Evolutionary conservation across 2,329 filamentous ascomycete species (phyloP).

Genomic region (Colletotrichum navitas): DNA sequence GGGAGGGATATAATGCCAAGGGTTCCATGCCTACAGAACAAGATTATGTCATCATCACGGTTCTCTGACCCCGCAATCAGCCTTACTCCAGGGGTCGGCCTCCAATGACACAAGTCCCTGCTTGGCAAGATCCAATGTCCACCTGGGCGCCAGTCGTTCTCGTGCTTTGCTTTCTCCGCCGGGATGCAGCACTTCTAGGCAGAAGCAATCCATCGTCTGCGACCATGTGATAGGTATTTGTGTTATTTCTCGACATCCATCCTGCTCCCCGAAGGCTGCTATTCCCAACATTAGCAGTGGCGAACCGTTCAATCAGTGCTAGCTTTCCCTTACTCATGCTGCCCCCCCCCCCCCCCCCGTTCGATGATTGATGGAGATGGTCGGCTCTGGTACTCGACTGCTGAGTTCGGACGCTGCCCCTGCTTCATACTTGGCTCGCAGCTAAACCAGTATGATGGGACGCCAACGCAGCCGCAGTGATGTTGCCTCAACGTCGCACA

Average conservation of each 20-base stretch:
- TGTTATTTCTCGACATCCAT: neutral
- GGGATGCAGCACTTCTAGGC: constrained; percentile 10
- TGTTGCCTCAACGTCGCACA: constrained; percentile 8
- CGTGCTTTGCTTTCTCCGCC: constrained; percentile 2
- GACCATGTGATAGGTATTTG: neutral
- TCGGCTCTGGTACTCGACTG: neutral
- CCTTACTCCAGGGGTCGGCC: constrained; percentile 20
- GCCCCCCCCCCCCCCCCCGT: too few species aligned
- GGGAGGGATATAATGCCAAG: neutral
- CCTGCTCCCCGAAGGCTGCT: neutral
- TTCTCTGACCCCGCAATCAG: constrained; percentile 14
- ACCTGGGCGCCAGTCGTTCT: constrained; percentile 12
- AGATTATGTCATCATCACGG: constrained; percentile 19
- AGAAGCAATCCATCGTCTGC: constrained; percentile 10
- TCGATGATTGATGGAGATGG: constrained; percentile 8
- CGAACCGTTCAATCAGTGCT: neutral
- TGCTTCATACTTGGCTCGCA: neutral
- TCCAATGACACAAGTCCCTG: constrained; percentile 22
- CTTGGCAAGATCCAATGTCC: constrained; percentile 19
- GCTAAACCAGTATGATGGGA: constrained; percentile 1
- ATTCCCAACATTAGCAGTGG: too few species aligned
- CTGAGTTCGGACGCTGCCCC: constrained; percentile 3
- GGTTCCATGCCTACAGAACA: neutral
- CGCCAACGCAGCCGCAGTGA: constrained; percentile 25
- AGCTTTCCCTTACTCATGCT: neutral